phyloP scores from a whole-genome alignment of 208 protist species.

The Angomonas deanei region DNA sequence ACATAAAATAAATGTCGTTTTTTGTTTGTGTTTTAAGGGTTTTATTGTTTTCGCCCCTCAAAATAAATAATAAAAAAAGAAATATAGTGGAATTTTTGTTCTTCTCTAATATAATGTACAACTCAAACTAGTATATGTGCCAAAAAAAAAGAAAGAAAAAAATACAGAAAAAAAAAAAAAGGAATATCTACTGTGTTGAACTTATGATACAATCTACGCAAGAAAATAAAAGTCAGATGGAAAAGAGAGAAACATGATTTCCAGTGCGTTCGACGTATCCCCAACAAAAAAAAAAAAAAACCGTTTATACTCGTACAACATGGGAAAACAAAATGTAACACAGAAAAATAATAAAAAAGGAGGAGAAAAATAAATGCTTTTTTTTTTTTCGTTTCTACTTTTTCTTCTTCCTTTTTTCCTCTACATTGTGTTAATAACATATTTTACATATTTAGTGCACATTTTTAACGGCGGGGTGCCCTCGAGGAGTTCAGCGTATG shows the following conservation, averaged over 20 bases:
- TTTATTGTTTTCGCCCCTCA: conserved; percentile 3
- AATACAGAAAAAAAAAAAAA: not conserved
- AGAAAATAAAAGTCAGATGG: not conserved
- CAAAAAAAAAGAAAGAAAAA: conserved; percentile 9
- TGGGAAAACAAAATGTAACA: conserved; percentile 7
- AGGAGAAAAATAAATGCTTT: conserved; percentile 9
- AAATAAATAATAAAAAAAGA: conserved; percentile 3
- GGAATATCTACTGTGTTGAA: conserved; percentile 2
- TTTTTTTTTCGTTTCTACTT: conserved; percentile 5
- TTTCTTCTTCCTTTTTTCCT: not conserved
- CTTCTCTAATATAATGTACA: not conserved
- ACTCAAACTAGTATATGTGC: not conserved
- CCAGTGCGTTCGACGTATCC: no score
- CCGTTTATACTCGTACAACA: no score
- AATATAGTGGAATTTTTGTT: not conserved
- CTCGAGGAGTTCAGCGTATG: conserved; percentile 59
- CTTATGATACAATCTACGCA: no score
- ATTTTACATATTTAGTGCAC: no score
- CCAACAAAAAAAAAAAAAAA: no score
- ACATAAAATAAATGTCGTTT: conserved; percentile 16
- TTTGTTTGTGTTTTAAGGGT: not conserved
- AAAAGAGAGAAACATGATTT: not conserved
- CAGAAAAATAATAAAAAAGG: conserved; percentile 13
- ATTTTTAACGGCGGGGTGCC: not conserved
- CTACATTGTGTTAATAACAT: no score